Evolutionary conservation across 2,329 filamentous ascomycete genomes (phyloP).

Genomic region (Aureobasidium sp.): DNA sequence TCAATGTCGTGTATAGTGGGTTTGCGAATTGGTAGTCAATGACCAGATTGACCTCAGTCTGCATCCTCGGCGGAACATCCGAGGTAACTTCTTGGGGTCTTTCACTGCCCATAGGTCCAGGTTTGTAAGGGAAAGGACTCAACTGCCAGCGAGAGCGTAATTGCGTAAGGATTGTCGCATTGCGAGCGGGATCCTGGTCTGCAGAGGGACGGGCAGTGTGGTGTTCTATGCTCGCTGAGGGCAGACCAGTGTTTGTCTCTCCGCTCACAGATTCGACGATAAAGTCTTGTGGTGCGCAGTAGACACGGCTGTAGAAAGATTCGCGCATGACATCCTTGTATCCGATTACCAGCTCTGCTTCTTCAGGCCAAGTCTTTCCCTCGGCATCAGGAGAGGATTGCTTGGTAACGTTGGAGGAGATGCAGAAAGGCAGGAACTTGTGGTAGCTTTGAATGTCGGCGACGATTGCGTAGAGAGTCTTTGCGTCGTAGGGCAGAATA

Average conservation of each 20-base stretch:
- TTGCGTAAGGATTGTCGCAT: slow-evolving; percentile 52
- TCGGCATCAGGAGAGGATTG: slow-evolving; percentile 54
- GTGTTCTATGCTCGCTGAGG: slow-evolving; percentile 35
- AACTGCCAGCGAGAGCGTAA: slow-evolving; percentile 66
- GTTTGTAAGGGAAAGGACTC: slow-evolving; percentile 42
- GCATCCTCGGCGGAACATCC: slow-evolving; percentile 34
- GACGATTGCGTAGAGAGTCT: slow-evolving; percentile 73
- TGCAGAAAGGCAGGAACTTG: slow-evolving; percentile 87
- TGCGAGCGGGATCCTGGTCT: slow-evolving; percentile 31
- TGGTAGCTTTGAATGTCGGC: slow-evolving; percentile 81
- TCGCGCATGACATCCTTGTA: slow-evolving; percentile 78
- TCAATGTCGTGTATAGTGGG: slow-evolving; percentile 78
- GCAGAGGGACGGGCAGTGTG: slow-evolving; percentile 32
- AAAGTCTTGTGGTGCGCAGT: slow-evolving; percentile 60
- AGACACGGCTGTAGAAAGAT: slow-evolving; percentile 71
- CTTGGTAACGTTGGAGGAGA: slow-evolving; percentile 65
- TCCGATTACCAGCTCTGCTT: slow-evolving; percentile 74
- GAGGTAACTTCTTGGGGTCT: slow-evolving; percentile 37
- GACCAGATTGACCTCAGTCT: slow-evolving; percentile 67
- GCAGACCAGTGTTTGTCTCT: slow-evolving; percentile 41
- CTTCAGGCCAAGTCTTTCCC: slow-evolving; percentile 57
- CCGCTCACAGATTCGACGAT: slow-evolving; percentile 75
- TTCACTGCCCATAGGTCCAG: slow-evolving; percentile 22
- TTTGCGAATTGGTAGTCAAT: slow-evolving; percentile 83
- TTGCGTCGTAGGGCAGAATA: slow-evolving; percentile 65